These are phyloP conservation scores for Lumnitzera racemosa DNA, from an alignment of 345 rosid species.

Conservation along the genomic window DNA sequence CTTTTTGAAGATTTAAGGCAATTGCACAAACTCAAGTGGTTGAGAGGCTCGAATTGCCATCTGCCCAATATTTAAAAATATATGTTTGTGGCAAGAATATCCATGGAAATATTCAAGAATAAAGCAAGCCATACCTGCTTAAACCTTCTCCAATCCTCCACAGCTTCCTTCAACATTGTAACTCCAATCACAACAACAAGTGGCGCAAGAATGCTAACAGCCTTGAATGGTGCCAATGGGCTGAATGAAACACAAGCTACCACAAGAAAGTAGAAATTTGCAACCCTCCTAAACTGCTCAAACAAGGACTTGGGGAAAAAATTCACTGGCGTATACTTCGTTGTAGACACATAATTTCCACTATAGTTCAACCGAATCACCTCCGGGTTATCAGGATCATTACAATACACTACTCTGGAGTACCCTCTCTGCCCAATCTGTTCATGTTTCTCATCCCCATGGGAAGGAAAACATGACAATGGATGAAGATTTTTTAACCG, in stretches of 20 bases:
- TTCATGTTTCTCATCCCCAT: slow-evolving; percentile 33
- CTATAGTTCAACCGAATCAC: slow-evolving; percentile 47
- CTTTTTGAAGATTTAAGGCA: background rate
- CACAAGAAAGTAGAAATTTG: slow-evolving; percentile 79
- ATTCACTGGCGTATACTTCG: slow-evolving; percentile 64
- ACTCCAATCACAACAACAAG: slow-evolving; percentile 74
- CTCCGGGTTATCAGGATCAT: slow-evolving; percentile 65
- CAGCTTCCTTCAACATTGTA: slow-evolving; percentile 78
- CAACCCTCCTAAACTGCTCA: slow-evolving; percentile 97
- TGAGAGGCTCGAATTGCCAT: background rate
- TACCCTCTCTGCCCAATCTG: slow-evolving; percentile 65
- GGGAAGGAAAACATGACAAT: slow-evolving; percentile 45
- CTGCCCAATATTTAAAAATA: background rate
- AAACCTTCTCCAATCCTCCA: slow-evolving; percentile 79
- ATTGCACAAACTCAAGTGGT: background rate
- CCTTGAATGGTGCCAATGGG: slow-evolving; percentile 78
- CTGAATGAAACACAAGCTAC: slow-evolving; percentile 83
- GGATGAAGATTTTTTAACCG: slow-evolving; percentile 53
- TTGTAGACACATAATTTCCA: slow-evolving; percentile 82
- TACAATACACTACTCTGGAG: slow-evolving; percentile 83
- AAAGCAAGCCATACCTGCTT: slow-evolving; percentile 43
- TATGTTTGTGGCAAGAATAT: background rate
- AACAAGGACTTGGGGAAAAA: slow-evolving; percentile 93
- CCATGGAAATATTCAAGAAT: background rate
- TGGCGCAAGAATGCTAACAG: slow-evolving; percentile 66